Percentiles rank a stretch among this genome's conserved stretches.
phyloP scores from a whole-genome alignment of 108 stramenopile species.

The Cyclotella kingstonii region DNA sequence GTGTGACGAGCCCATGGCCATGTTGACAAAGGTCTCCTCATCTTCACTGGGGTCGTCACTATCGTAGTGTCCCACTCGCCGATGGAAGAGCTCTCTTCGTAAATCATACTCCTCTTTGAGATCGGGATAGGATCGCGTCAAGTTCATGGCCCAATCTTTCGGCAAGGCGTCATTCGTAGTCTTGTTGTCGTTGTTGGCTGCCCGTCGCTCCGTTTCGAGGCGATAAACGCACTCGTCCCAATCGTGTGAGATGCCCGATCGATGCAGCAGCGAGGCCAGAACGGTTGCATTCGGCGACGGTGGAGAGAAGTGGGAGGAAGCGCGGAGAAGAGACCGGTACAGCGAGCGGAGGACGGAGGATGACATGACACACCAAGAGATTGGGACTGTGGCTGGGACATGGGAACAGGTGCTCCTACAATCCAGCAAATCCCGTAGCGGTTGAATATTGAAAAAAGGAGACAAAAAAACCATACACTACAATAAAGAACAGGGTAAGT shows the following conservation, averaged over 20 bases:
- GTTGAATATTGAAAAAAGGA: too few species aligned
- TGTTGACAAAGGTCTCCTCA: constrained; percentile 1
- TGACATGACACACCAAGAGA: background rate
- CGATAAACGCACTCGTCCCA: constrained; percentile 40
- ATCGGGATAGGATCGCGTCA: constrained; percentile 39
- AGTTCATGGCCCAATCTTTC: constrained; percentile 30
- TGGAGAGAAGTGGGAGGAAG: constrained; percentile 57
- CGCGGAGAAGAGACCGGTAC: constrained; percentile 69
- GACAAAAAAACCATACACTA: too few species aligned
- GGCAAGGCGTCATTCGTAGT: constrained; percentile 8
- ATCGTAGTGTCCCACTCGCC: background rate
- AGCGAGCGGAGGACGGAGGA: constrained; percentile 37
- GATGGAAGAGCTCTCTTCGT: constrained; percentile 1
- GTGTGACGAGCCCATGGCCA: constrained; percentile 27
- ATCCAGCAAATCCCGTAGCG: too few species aligned
- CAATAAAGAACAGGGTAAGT: too few species aligned
- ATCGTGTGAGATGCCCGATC: constrained; percentile 63
- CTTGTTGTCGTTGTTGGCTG: background rate
- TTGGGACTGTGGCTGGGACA: background rate
- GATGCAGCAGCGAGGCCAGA: constrained; percentile 58
- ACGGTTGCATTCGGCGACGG: constrained; percentile 48
- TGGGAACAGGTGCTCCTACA: too few species aligned
- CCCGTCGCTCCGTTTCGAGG: background rate
- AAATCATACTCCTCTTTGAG: constrained; percentile 27
- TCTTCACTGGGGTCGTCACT: constrained; percentile 13